Conservation (phyloP, 2,329 filamentous ascomycete species). For the Paracoccidioides lutzii region DNA sequence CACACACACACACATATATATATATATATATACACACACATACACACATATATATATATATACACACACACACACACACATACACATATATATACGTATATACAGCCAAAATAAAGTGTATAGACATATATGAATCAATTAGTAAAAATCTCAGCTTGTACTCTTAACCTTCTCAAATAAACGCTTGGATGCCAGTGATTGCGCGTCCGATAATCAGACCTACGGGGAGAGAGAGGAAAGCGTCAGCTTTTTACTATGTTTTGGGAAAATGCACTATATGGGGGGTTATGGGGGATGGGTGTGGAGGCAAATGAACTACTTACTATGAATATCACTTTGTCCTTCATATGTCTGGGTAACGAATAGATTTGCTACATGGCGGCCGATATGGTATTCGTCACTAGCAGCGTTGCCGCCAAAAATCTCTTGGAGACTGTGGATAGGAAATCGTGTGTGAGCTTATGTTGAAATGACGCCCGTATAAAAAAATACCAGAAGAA, state of each 20-base stretch:
- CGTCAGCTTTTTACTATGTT: background rate
- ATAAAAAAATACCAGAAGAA: background rate
- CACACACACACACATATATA: no score
- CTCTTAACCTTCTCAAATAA: background rate
- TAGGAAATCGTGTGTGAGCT: background rate
- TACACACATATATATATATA: background rate
- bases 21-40: no score
- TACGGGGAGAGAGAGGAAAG: background rate
- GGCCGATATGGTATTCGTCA: conserved; percentile 89
- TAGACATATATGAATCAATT: background rate
- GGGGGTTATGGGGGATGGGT: conserved; percentile 2
- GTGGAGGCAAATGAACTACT: conserved; percentile 28
- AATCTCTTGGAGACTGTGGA: conserved; percentile 65
- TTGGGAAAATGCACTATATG: background rate
- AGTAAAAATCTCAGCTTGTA: background rate
- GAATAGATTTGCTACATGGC: conserved; percentile 91
- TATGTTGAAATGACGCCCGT: background rate
- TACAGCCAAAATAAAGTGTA: background rate
- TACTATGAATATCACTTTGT: conserved; percentile 93
- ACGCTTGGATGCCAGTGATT: background rate
- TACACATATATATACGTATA: background rate
- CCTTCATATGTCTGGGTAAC: conserved; percentile 98
- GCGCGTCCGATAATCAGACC: background rate
- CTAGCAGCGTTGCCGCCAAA: conserved; percentile 98
- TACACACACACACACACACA: background rate